Conservation (phyloP, 495 filamentous ascomycete species). For the Copromyces sp. region DNA sequence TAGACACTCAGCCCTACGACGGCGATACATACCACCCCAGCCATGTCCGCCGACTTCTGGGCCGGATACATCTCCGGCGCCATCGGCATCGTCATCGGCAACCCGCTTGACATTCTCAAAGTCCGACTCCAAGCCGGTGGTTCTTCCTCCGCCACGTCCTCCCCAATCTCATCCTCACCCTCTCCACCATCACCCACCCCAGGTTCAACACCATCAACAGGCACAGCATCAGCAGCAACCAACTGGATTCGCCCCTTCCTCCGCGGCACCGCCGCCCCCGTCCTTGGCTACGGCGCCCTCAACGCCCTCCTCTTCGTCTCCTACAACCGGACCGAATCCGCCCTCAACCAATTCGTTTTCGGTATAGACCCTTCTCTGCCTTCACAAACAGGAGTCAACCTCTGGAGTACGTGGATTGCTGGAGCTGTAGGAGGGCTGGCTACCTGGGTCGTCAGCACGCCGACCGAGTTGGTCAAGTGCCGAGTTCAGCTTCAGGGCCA, state of each 20-base stretch:
- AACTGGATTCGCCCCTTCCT: constrained; percentile 26
- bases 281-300: constrained; percentile 78
- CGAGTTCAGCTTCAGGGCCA: constrained; percentile 47
- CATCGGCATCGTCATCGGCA: constrained; percentile 74
- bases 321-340: constrained; percentile 65
- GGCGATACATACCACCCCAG: background rate
- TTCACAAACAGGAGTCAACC: constrained; percentile 16
- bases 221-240: constrained; percentile 35
- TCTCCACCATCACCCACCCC: constrained; percentile 60
- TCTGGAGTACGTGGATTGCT: constrained; percentile 58
- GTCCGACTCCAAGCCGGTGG: constrained; percentile 59
- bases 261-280: constrained; percentile 64
- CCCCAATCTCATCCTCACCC: background rate
- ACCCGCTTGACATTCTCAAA: constrained; percentile 80
- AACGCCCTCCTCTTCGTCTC: constrained; percentile 79
- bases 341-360: constrained; percentile 37
- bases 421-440: constrained; percentile 70
- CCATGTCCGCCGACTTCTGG: constrained; percentile 80
- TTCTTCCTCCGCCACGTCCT: constrained; percentile 7
- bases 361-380: constrained; percentile 1
- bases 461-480: constrained; percentile 83
- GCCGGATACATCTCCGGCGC: constrained; percentile 77
- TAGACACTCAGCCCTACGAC: background rate
- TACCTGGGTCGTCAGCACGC: constrained; percentile 70
- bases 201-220: constrained; percentile 66